Evolutionary conservation across 441 rosid genomes (phyloP), one percentile per base, ranked within the genome.

Genomic region (Erysimum pusillum): DNA sequence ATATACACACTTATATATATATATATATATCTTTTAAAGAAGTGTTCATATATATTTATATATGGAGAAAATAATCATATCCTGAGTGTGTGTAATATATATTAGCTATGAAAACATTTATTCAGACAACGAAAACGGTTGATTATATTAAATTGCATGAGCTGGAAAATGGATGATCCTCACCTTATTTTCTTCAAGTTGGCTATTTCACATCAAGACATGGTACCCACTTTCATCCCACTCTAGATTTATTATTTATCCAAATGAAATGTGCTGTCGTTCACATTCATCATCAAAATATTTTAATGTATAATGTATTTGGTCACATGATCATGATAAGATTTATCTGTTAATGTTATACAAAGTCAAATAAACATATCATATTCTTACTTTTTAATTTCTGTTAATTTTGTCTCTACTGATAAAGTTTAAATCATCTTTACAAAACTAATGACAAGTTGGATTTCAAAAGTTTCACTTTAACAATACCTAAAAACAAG

Each of bases 81-180:
- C 20, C 11, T 54, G 48, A 28, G 28, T 25, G 28, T 25, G 28
- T 25, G 28, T 2, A 3, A n/a, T 14, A 53, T 10, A 25, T 56
- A 60, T 44, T 54, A 64, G 54, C 45, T 73, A 73, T 73, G 60
- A 15, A 67, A 36, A 73, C 78, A 73, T 79, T 74, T 63, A 79
- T 74, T 62, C 8, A 51, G 32, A 73, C 51, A 46, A 17, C 74
- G 12, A 61, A 73, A 1, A 53, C 45, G n/a, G 59, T 36, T 67
- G 77, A 73, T 61, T 73, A 25, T 73, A 74, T 45, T 74, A 62
- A 74, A 68, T 79, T 38, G 44, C 32, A 73, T 79, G 71, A 79
- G 75, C 75, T 79, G 71, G 38, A 74, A 25, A 25, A 7, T 59
- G 38, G 69, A 72, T 52, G 51, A 67, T 78, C 62, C 65, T 67